Base-by-base conservation (phyloP, 352 stramenopile genomes). In the Pythium rishiriense region DNA sequence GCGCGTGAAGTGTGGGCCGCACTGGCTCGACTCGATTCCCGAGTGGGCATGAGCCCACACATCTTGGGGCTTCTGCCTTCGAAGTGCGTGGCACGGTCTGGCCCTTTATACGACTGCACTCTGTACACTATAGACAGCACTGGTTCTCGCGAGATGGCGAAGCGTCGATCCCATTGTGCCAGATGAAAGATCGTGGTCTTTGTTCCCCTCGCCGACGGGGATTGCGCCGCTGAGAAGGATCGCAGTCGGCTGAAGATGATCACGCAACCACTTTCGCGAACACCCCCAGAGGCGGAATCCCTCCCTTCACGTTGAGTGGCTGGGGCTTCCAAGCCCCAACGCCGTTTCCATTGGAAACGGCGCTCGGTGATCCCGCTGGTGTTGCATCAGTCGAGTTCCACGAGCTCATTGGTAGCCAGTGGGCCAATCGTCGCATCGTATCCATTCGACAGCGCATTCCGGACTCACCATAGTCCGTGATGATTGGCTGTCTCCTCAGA, bases 371-470 rank as follows among this genome's bases (percentile, higher is more conserved):
- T 51, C 41, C 58, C 59, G n/a, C 53, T 21, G 48, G 25, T 68
- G 62, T 47, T 68, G 62, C 62, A 68, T 68, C 62, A 63, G 62
- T 58, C 62, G 28, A 22, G 47, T 58, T 45, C 48, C 26, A 22
- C 6, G 19, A 53, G 25, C 46, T 46, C 29, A 68, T 68, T 68
- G 62, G 62, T 47, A 39, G 46, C 33, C 24, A 52, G 35, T 42
- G 37, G 37, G 22, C 62, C 62, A 68, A 68, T 68, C 52, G 41
- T 37, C 25, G 24, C 1, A n/a, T 51, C 35, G 47, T 33, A 68
- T 68, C 26, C 33, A n/a, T 43, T 58, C 53, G 62, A 68, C 62
- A 68, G 24, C 17, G 53, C 62, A 68, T 22, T 24, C 46, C n/a
- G 33, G 53, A 35, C 62, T 21, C 39, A 22, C 22, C 17, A 35